A percentile compares a stretch with the other conserved stretches of the same genome.
These are phyloP conservation scores for Diversispora epigaea DNA, from an alignment of 192 early-diverging fungal species.

Conservation along the genomic window DNA sequence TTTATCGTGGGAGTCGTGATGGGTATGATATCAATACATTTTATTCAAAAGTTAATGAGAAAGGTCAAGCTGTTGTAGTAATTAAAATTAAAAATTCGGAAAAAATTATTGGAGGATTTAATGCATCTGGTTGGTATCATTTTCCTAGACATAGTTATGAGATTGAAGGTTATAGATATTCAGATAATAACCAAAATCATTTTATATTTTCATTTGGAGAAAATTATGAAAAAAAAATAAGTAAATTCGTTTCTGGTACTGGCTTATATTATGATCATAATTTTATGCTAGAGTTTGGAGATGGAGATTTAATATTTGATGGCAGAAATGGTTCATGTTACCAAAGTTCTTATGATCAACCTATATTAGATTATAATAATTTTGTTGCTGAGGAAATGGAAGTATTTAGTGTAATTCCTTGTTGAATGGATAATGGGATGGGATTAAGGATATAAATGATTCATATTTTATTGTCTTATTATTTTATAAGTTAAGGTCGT, in stretches of 20 bases:
- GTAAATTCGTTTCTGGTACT: not conserved
- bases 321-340: not conserved
- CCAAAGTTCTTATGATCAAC: not conserved
- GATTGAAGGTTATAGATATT: not conserved
- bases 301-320: not conserved
- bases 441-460: too few relatives aligned
- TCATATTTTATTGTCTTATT: too few relatives aligned
- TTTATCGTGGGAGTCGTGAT: slow-evolving; percentile 5
- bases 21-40: not conserved
- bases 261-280: too few relatives aligned
- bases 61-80: not conserved
- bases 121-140: not conserved
- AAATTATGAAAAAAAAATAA: too few relatives aligned
- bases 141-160: not conserved
- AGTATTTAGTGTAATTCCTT: not conserved
- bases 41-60: not conserved
- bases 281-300: not conserved
- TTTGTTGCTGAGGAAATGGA: not conserved
- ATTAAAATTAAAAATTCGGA: not conserved
- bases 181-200: not conserved
- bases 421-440: too few relatives aligned
- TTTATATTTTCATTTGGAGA: too few relatives aligned
- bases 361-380: not conserved
- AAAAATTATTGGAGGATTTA: slow-evolving; percentile 4
- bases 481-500: too few relatives aligned